Conservation (phyloP, 2,329 filamentous ascomycete species). For the Trichoderma sp. region DNA sequence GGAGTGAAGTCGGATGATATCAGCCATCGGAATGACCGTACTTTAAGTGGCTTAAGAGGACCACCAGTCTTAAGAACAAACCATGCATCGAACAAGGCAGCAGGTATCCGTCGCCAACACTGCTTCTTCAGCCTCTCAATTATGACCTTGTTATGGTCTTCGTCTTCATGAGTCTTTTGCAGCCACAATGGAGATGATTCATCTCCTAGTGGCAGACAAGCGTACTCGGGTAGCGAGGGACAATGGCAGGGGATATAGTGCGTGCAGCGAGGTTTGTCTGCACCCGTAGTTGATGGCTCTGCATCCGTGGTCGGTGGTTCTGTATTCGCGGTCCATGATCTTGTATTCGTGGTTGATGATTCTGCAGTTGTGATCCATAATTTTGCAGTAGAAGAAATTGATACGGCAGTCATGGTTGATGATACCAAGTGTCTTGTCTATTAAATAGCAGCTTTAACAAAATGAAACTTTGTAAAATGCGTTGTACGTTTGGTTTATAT, state of each 20-base stretch:
- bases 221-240: conserved; percentile 10
- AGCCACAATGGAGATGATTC: conserved; percentile 9
- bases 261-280: conserved; percentile 9
- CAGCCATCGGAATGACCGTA: conserved; percentile 1
- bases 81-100: background rate
- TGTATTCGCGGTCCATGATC: too few relatives aligned
- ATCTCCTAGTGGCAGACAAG: background rate
- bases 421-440: background rate
- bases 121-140: background rate
- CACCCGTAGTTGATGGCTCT: background rate
- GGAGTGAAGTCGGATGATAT: conserved; percentile 3
- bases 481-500: conserved; percentile 4
- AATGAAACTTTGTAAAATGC: background rate
- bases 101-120: background rate
- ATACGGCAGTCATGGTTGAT: background rate
- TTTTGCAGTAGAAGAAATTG: background rate
- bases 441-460: background rate
- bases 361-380: background rate
- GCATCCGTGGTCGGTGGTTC: background rate
- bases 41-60: background rate
- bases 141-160: background rate
- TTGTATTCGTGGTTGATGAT: background rate
- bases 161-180: conserved; percentile 4
- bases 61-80: background rate
- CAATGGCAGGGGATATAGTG: conserved; percentile 15